Evolutionary conservation across 179 eudicot genomes (phyloP).

Genomic region (Silene noctiflora): DNA sequence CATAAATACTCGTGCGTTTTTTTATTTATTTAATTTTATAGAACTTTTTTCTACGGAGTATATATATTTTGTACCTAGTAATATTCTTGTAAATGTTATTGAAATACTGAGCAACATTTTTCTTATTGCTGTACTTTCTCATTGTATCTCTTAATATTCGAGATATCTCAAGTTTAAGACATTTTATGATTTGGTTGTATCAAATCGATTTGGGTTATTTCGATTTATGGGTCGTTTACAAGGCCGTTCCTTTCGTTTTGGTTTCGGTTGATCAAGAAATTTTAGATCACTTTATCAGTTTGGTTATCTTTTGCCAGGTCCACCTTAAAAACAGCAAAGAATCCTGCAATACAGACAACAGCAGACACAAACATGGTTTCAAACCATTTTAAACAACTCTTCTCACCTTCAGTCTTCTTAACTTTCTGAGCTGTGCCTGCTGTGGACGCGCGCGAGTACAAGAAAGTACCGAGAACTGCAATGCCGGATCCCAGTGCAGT

Average conservation of each 20-base stretch:
- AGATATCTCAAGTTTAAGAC: background rate
- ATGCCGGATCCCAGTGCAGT: conserved; percentile 79
- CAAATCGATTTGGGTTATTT: background rate
- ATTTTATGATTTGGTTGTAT: background rate
- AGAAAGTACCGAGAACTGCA: conserved; percentile 75
- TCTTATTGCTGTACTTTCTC: too few relatives aligned
- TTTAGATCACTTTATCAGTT: background rate
- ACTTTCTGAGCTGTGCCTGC: conserved; percentile 32
- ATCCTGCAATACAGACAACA: background rate
- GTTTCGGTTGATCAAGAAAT: background rate
- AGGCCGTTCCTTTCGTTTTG: background rate
- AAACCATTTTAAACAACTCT: conserved; percentile 29
- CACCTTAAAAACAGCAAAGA: background rate
- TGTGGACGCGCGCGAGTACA: conserved; percentile 73
- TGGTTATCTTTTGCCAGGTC: background rate
- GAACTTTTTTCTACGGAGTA: background rate
- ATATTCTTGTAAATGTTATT: background rate
- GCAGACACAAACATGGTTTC: conserved; percentile 14
- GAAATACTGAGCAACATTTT: too few relatives aligned
- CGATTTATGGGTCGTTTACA: background rate
- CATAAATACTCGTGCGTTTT: background rate
- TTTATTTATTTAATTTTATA: background rate
- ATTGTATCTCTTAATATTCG: too few relatives aligned
- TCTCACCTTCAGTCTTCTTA: conserved; percentile 47
- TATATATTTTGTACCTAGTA: background rate